phyloP scores from a whole-genome alignment of 2,329 filamentous ascomycete genomes.

The Fusarium tanahbumbuense region DNA sequence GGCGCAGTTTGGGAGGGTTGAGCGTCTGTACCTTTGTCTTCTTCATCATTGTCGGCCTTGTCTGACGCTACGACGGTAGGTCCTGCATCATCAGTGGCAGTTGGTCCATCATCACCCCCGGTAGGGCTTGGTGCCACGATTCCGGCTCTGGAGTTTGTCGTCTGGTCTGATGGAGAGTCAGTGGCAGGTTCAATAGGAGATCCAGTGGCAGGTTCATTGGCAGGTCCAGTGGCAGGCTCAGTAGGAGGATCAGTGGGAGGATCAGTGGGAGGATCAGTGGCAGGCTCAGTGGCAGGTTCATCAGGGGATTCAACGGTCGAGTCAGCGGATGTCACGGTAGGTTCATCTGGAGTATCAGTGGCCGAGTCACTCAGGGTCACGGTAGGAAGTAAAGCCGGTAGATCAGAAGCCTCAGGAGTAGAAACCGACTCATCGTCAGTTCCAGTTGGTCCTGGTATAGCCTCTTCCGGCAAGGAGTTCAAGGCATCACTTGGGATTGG shows the following conservation, averaged over 20 bases:
- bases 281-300: not conserved
- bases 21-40: not conserved
- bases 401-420: not conserved
- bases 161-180: not conserved
- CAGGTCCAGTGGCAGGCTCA: not conserved
- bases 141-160: not conserved
- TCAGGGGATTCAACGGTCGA: not conserved
- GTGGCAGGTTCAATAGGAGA: not conserved
- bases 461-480: constrained; percentile 5
- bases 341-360: not conserved
- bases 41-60: not conserved
- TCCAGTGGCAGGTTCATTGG: not conserved
- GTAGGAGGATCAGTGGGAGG: too few species aligned
- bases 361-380: not conserved
- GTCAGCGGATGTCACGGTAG: not conserved
- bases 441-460: not conserved
- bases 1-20: not conserved
- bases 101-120: not conserved
- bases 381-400: not conserved
- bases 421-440: not conserved
- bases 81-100: not conserved
- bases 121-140: not conserved
- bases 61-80: not conserved
- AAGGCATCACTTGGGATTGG: not conserved
- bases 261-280: not conserved